A percentile compares a stretch with the other conserved stretches of the same genome.
phyloP scores from a whole-genome alignment of 129 eudicot genomes.

The Sambucus nigra region DNA sequence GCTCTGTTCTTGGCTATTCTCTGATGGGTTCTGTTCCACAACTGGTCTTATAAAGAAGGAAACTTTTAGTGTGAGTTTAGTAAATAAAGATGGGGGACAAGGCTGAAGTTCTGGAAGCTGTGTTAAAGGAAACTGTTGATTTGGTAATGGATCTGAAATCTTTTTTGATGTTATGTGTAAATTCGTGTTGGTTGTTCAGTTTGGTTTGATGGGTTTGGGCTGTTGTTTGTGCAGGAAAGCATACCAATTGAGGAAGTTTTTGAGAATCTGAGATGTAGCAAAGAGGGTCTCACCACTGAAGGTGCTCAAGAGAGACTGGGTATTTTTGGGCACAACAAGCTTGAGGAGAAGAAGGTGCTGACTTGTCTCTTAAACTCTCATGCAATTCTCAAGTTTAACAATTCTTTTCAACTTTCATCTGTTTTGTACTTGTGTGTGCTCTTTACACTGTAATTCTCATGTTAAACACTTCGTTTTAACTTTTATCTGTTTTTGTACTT shows the following conservation, averaged over 20 bases:
- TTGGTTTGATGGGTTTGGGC: slow-evolving; percentile 7
- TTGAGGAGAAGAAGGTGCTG: slow-evolving; percentile 83
- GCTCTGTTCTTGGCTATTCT: background rate
- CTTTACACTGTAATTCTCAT: background rate
- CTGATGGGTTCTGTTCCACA: slow-evolving; percentile 14
- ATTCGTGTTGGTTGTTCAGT: slow-evolving; percentile 2
- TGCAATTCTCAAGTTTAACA: background rate
- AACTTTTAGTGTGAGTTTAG: background rate
- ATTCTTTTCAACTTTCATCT: background rate
- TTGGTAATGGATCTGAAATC: slow-evolving; percentile 69
- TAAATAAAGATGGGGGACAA: slow-evolving; percentile 52
- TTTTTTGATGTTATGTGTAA: background rate
- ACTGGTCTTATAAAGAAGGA: background rate
- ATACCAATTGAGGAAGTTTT: slow-evolving; percentile 97
- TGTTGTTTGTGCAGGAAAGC: slow-evolving; percentile 64
- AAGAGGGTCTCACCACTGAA: slow-evolving; percentile 64
- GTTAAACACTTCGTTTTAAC: background rate
- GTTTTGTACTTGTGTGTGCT: background rate
- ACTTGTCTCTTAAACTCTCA: background rate
- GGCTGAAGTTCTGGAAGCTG: slow-evolving; percentile 97
- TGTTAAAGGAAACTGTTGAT: slow-evolving; percentile 94
- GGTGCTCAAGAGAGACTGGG: slow-evolving; percentile 86
- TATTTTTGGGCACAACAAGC: slow-evolving; percentile 93
- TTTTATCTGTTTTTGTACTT: background rate
- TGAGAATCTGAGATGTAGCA: slow-evolving; percentile 97